Evolutionary conservation across 2,329 filamentous ascomycete species (phyloP).

Genomic region (Hymenoscyphus repandus): DNA sequence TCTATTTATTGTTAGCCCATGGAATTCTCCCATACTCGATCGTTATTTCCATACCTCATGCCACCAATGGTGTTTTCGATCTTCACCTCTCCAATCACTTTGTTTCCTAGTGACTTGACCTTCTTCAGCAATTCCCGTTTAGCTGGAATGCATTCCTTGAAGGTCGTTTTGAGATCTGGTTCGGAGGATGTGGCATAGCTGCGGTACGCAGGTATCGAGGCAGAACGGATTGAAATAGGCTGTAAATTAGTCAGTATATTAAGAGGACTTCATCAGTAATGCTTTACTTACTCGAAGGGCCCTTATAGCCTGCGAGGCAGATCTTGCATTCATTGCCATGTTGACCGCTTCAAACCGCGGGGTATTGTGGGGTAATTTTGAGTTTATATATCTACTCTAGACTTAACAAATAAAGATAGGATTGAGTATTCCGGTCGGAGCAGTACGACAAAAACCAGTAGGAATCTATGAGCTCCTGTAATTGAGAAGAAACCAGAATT

Average conservation of each 20-base stretch:
- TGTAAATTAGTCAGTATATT: slow-evolving; percentile 11
- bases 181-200: slow-evolving; percentile 72
- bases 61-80: slow-evolving; percentile 91
- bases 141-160: slow-evolving; percentile 78
- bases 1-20: slow-evolving; percentile 34
- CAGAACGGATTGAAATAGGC: slow-evolving; percentile 31
- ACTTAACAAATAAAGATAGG: no score
- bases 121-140: slow-evolving; percentile 92
- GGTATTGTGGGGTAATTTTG: slow-evolving; percentile 22
- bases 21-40: neutral
- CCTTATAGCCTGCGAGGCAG: slow-evolving; percentile 57
- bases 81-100: slow-evolving; percentile 86
- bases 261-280: slow-evolving; percentile 16
- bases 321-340: slow-evolving; percentile 62
- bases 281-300: slow-evolving; percentile 52
- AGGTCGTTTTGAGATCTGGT: slow-evolving; percentile 81
- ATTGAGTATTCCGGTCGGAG: no score
- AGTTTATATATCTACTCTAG: neutral
- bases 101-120: slow-evolving; percentile 79
- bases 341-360: slow-evolving; percentile 21
- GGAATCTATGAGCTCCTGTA: no score
- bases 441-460: no score
- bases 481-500: no score
- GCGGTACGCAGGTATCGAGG: slow-evolving; percentile 37
- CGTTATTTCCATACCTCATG: slow-evolving; percentile 59